Evolutionary conservation across 805 yeast species (phyloP).

Genomic region (Tetrapisispora nanseiensis): DNA sequence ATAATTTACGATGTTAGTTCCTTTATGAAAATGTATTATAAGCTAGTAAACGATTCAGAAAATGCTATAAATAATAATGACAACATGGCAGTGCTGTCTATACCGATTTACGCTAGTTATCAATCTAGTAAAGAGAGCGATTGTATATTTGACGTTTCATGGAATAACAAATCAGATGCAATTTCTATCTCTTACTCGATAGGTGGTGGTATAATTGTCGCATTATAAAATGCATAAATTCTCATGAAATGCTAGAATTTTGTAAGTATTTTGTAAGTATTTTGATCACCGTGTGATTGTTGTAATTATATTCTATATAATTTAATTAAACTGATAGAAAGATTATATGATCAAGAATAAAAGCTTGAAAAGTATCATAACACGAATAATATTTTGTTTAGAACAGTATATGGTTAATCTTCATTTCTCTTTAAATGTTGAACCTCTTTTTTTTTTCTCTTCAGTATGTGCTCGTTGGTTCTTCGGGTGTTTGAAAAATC

Average conservation of each 20-base stretch:
- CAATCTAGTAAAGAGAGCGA: slow-evolving; percentile 18
- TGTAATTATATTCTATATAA: too few relatives aligned
- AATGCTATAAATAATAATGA: background rate
- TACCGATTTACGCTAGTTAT: slow-evolving; percentile 18
- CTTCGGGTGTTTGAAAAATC: too few relatives aligned
- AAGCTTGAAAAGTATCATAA: too few relatives aligned
- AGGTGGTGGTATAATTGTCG: slow-evolving; percentile 22
- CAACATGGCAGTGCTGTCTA: slow-evolving; percentile 15
- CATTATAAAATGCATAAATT: slow-evolving; percentile 6
- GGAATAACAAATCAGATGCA: slow-evolving; percentile 25
- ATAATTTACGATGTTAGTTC: slow-evolving; percentile 37
- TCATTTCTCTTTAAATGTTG: too few relatives aligned
- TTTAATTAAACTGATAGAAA: too few relatives aligned
- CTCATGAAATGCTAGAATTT: background rate
- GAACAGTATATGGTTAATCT: too few relatives aligned
- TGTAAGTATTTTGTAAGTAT: background rate
- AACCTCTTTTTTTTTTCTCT: too few relatives aligned
- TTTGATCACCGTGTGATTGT: too few relatives aligned
- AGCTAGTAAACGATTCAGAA: too few relatives aligned
- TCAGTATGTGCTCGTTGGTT: too few relatives aligned
- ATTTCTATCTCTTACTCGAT: slow-evolving; percentile 28
- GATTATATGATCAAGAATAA: too few relatives aligned
- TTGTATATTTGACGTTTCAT: slow-evolving; percentile 28
- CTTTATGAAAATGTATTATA: background rate
- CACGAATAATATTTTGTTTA: too few relatives aligned